These are phyloP conservation scores for Punctularia strigosozonata DNA, from an alignment of 768 basidiomycete genomes.

Conservation along the genomic window DNA sequence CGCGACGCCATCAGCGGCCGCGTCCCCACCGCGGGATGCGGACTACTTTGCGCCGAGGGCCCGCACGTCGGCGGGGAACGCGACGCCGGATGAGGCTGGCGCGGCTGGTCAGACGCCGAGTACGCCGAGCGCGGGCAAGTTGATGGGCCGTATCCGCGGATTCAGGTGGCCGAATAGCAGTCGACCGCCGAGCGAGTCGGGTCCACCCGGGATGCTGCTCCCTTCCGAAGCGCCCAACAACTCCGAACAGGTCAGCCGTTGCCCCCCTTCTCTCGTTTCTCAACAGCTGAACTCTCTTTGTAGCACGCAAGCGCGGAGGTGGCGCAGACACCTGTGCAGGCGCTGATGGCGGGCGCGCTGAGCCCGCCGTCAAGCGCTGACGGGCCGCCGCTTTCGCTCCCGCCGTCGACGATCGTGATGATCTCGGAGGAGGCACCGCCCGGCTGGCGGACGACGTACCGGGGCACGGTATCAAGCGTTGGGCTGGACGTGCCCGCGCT, in stretches of 20 bases:
- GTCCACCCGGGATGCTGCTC: background rate
- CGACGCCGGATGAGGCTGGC: constrained; percentile 35
- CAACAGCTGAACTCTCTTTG: too few species aligned
- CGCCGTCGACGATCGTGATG: constrained; percentile 49
- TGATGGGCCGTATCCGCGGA: constrained; percentile 2
- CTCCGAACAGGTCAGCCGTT: background rate
- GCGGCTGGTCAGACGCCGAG: constrained; percentile 27
- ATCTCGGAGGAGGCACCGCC: constrained; percentile 75
- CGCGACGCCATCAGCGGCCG: constrained; percentile 10
- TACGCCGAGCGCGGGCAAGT: constrained; percentile 24
- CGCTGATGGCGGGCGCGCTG: constrained; percentile 40
- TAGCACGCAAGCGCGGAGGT: too few species aligned
- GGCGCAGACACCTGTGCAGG: constrained; percentile 40
- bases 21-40: constrained; percentile 16
- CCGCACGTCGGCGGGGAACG: constrained; percentile 25
- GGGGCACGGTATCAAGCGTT: constrained; percentile 52
- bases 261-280: background rate
- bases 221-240: background rate
- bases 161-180: constrained; percentile 3
- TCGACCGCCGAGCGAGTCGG: background rate
- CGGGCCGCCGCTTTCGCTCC: constrained; percentile 52
- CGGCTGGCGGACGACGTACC: constrained; percentile 69
- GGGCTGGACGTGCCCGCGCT: constrained; percentile 41
- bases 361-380: constrained; percentile 63
- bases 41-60: constrained; percentile 45